phyloP scores from a whole-genome alignment of 2,329 filamentous ascomycete genomes.

The Pseudopyricularia cyperi region DNA sequence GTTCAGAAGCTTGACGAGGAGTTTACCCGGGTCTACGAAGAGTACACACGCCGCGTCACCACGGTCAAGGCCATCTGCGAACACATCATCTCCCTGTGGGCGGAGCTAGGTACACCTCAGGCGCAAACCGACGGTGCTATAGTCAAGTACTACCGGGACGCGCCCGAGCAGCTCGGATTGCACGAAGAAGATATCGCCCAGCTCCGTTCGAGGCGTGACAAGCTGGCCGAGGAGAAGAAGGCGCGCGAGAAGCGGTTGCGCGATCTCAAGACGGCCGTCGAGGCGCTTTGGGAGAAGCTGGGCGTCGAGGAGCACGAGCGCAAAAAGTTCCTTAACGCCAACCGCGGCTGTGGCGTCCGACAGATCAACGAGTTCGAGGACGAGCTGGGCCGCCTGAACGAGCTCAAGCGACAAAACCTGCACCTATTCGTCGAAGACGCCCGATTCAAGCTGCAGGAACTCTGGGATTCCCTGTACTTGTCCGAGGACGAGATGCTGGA shows the following conservation, averaged over 20 bases:
- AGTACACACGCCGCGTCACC: constrained; percentile 74
- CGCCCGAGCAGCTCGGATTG: constrained; percentile 86
- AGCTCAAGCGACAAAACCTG: constrained; percentile 88
- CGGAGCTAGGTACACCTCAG: constrained; percentile 86
- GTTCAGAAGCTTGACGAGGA: constrained; percentile 77
- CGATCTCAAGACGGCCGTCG: constrained; percentile 66
- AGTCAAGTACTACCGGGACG: constrained; percentile 77
- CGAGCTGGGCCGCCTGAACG: constrained; percentile 72
- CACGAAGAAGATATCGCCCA: constrained; percentile 74
- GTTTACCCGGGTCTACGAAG: constrained; percentile 90
- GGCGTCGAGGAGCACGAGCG: constrained; percentile 71
- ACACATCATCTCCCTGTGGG: constrained; percentile 89
- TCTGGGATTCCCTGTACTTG: constrained; percentile 90
- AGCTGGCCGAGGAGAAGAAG: constrained; percentile 78
- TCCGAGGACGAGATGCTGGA: constrained; percentile 98
- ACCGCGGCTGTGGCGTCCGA: constrained; percentile 80
- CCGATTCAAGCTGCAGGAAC: constrained; percentile 75
- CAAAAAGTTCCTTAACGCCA: constrained; percentile 72
- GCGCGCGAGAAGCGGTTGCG: constrained; percentile 62
- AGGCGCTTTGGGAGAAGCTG: constrained; percentile 78
- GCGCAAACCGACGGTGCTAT: constrained; percentile 81
- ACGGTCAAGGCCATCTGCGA: constrained; percentile 65
- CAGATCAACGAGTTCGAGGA: constrained; percentile 95
- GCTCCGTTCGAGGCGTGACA: constrained; percentile 64
- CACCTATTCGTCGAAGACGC: constrained; percentile 95